Evolutionary conservation across 2,329 filamentous ascomycete species (phyloP).

Genomic region (Cladosporium oxysporum): DNA sequence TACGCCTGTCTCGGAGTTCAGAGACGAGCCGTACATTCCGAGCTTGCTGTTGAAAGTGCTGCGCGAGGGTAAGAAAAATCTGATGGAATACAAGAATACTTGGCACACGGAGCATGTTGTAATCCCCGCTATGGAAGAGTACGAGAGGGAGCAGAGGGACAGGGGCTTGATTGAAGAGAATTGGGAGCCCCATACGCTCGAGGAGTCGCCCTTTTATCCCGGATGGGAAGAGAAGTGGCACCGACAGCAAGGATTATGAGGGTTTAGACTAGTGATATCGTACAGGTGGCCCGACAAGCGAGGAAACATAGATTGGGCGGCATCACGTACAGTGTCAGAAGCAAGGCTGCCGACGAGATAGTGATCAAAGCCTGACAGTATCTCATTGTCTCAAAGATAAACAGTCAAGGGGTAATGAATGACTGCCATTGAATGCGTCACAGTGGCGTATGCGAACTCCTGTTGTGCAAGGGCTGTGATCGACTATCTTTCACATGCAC

Average conservation of each 20-base stretch:
- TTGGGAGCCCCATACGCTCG: constrained; percentile 70
- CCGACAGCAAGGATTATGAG: constrained; percentile 60
- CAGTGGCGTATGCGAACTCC: neutral
- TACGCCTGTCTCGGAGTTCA: constrained; percentile 69
- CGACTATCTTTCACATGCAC: constrained; percentile 2
- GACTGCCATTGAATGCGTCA: neutral
- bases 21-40: constrained; percentile 72
- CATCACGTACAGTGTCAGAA: neutral
- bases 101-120: constrained; percentile 77
- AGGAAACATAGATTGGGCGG: neutral
- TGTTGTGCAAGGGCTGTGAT: neutral
- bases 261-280: neutral
- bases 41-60: constrained; percentile 67
- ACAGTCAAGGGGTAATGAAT: neutral
- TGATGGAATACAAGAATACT: constrained; percentile 80
- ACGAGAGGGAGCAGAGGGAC: constrained; percentile 65
- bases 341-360: neutral
- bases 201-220: constrained; percentile 73
- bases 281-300: neutral
- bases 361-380: neutral
- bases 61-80: constrained; percentile 66
- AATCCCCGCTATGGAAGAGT: constrained; percentile 64
- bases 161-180: constrained; percentile 59
- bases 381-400: neutral
- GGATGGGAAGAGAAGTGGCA: constrained; percentile 78